Percentiles rank a stretch among this genome's conserved stretches.
phyloP scores from a whole-genome alignment of 2,329 filamentous ascomycete species.

The Scedosporium apiospermum region DNA sequence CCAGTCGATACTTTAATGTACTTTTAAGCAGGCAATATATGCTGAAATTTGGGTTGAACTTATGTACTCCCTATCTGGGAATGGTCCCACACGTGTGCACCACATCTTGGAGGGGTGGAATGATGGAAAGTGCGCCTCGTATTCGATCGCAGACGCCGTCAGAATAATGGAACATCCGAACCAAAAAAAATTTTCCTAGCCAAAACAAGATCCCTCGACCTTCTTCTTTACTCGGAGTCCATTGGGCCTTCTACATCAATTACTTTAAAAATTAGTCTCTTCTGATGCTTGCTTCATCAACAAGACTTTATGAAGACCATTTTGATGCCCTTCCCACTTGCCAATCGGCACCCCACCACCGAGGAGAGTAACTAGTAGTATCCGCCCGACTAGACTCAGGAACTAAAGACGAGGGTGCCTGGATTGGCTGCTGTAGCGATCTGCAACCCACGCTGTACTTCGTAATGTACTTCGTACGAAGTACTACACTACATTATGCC shows the following conservation, averaged over 20 bases:
- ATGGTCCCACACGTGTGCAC: not conserved
- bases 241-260: too few species aligned
- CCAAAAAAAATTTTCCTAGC: not conserved
- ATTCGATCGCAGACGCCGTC: not conserved
- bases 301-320: too few species aligned
- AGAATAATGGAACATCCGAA: not conserved
- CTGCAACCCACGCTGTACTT: not conserved
- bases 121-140: not conserved
- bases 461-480: not conserved
- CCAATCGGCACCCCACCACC: not conserved
- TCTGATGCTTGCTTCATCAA: too few species aligned
- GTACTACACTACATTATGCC: too few species aligned
- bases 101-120: not conserved
- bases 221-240: not conserved
- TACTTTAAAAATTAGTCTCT: too few species aligned
- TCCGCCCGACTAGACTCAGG: not conserved
- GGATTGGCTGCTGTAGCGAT: not conserved
- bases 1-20: not conserved
- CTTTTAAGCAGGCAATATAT: not conserved
- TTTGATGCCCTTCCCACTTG: too few species aligned
- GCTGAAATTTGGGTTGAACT: not conserved
- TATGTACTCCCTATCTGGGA: not conserved
- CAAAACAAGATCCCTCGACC: not conserved
- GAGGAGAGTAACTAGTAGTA: not conserved
- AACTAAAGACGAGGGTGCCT: not conserved